Conservation (phyloP, 805 yeast genomes). For the Starmera dryadoides region DNA sequence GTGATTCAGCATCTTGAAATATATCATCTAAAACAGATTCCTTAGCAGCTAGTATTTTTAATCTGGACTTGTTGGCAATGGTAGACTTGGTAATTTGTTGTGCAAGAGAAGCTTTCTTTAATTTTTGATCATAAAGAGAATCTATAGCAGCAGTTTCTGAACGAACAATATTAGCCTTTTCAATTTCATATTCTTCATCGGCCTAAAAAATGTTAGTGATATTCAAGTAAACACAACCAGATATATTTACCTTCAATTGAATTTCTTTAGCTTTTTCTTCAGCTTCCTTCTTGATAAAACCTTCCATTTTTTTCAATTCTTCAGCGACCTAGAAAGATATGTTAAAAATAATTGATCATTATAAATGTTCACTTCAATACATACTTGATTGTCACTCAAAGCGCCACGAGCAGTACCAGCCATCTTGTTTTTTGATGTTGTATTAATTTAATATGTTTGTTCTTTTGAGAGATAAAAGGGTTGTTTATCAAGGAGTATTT, state of each 20-base stretch:
- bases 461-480: no score
- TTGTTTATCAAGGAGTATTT: neutral
- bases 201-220: slow-evolving; percentile 35
- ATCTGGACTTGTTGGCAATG: slow-evolving; percentile 90
- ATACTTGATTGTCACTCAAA: slow-evolving; percentile 42
- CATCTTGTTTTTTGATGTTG: slow-evolving; percentile 16
- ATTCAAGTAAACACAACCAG: slow-evolving; percentile 1
- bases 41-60: slow-evolving; percentile 80
- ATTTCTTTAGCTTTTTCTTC: slow-evolving; percentile 98
- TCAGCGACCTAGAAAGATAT: slow-evolving; percentile 61
- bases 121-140: slow-evolving; percentile 65
- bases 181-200: slow-evolving; percentile 97
- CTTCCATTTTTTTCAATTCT: slow-evolving; percentile 96
- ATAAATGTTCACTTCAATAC: slow-evolving; percentile 12
- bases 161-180: slow-evolving; percentile 91
- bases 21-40: slow-evolving; percentile 73
- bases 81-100: slow-evolving; percentile 96
- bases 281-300: slow-evolving; percentile 98
- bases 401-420: slow-evolving; percentile 30
- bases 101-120: slow-evolving; percentile 85
- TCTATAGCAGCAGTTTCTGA: slow-evolving; percentile 88
- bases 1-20: slow-evolving; percentile 59
- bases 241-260: slow-evolving; percentile 51
- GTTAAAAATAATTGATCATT: neutral
- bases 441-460: no score